A percentile compares a stretch with the other conserved stretches of the same genome.
phyloP scores from a whole-genome alignment of 768 basidiomycete species.

The Fibroporia radiculosa region DNA sequence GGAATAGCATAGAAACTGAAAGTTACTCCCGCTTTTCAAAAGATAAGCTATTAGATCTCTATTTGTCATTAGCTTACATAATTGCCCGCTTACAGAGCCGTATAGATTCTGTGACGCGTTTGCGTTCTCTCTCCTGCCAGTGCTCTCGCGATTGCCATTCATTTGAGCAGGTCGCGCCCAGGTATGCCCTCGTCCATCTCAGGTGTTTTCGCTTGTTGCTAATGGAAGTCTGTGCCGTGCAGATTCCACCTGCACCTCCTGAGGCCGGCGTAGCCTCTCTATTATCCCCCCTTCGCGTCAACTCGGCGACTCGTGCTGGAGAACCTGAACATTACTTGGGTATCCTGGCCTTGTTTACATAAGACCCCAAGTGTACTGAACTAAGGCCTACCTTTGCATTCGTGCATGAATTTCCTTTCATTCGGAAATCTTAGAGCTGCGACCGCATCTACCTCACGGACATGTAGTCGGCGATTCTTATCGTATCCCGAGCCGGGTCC shows the following conservation, averaged over 20 bases:
- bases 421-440: constrained; percentile 16
- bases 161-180: not conserved
- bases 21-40: too few relatives aligned
- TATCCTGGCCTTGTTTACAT: too few relatives aligned
- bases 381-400: not conserved
- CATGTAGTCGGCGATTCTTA: constrained; percentile 16
- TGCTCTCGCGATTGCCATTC: not conserved
- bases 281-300: too few relatives aligned
- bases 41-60: too few relatives aligned
- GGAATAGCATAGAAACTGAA: too few relatives aligned
- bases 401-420: constrained; percentile 21
- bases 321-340: too few relatives aligned
- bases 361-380: too few relatives aligned
- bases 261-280: too few relatives aligned
- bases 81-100: not conserved
- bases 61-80: not conserved
- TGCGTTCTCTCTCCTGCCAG: not conserved
- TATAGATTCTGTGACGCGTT: not conserved
- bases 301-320: too few relatives aligned
- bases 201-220: not conserved
- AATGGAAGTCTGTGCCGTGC: not conserved
- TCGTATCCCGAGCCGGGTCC: constrained; percentile 17
- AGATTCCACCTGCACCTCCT: too few relatives aligned
- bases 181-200: not conserved
- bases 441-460: constrained; percentile 13